Conservation (phyloP, 345 rosid genomes). For the Cochlearia excelsa region DNA sequence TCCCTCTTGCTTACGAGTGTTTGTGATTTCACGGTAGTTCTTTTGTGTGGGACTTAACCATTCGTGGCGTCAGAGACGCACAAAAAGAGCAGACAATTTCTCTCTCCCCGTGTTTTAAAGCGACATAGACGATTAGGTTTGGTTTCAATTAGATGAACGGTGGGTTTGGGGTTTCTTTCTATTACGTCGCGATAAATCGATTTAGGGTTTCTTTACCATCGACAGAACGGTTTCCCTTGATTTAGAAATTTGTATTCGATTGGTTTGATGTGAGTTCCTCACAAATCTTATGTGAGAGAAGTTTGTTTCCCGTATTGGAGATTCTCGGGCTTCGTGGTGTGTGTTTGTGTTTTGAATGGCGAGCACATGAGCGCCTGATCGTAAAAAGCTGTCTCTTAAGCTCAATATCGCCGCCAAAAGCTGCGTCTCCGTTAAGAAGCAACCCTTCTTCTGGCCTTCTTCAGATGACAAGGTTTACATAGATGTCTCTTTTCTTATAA, state of each 20-base stretch:
- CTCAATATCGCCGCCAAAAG: conserved; percentile 71
- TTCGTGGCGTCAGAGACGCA: conserved; percentile 14
- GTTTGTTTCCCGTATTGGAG: conserved; percentile 17
- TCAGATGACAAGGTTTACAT: conserved; percentile 70
- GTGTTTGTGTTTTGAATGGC: conserved; percentile 50
- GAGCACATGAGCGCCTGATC: conserved; percentile 88
- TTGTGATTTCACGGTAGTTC: conserved; percentile 2
- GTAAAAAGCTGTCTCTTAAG: conserved; percentile 74
- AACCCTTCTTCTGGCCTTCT: conserved; percentile 55
- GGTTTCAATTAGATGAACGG: conserved; percentile 8
- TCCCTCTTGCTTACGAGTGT: background rate
- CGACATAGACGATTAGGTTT: conserved; percentile 3
- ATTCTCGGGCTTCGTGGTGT: conserved; percentile 39
- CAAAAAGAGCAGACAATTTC: conserved; percentile 18
- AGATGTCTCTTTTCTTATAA: background rate
- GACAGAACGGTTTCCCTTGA: background rate
- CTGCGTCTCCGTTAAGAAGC: conserved; percentile 59
- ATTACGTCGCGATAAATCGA: conserved; percentile 24
- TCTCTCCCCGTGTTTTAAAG: background rate
- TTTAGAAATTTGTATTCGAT: conserved; percentile 9
- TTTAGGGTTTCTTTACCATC: conserved; percentile 22
- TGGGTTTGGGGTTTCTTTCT: conserved; percentile 25
- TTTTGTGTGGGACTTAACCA: conserved; percentile 14
- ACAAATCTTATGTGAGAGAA: conserved; percentile 29
- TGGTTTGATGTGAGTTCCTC: background rate